These are phyloP conservation scores for Beauveria sp. DNA, from an alignment of 2,329 filamentous ascomycete species.

Conservation along the genomic window DNA sequence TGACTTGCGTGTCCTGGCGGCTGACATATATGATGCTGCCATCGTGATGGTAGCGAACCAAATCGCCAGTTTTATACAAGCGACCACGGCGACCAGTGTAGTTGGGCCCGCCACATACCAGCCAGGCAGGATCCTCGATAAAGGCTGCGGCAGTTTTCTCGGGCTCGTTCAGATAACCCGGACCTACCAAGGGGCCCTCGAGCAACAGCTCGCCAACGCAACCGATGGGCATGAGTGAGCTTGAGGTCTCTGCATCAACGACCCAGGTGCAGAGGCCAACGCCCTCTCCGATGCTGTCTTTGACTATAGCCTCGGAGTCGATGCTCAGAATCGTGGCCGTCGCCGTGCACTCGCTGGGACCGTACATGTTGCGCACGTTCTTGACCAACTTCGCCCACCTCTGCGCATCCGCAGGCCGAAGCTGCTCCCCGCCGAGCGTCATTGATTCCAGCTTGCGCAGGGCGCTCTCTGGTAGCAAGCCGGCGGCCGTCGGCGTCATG, in stretches of 20 bases:
- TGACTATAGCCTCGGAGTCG: neutral
- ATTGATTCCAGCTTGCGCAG: neutral
- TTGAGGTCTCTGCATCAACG: constrained; percentile 14
- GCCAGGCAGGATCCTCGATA: constrained; percentile 33
- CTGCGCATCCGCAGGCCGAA: neutral
- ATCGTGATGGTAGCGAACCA: constrained; percentile 21
- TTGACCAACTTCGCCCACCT: neutral
- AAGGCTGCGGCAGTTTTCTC: constrained; percentile 21
- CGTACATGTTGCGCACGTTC: neutral
- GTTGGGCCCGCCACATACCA: constrained; percentile 11
- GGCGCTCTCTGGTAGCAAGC: constrained; percentile 11
- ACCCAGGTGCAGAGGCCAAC: constrained; percentile 16
- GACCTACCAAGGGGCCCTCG: constrained; percentile 19
- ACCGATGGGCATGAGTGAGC: constrained; percentile 16
- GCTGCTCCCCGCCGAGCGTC: constrained; percentile 3
- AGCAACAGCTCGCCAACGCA: constrained; percentile 21
- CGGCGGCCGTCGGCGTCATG: constrained; percentile 10
- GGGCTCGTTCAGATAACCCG: constrained; percentile 18
- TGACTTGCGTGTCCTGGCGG: constrained; percentile 45
- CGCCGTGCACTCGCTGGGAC: constrained; percentile 1
- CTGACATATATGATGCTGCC: constrained; percentile 32
- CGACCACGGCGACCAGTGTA: constrained; percentile 14
- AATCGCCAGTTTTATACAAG: constrained; percentile 14
- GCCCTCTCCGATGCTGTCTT: constrained; percentile 10
- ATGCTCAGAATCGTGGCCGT: neutral